Conservation (phyloP, 2,329 filamentous ascomycete genomes). For the Diaporthe sp. region DNA sequence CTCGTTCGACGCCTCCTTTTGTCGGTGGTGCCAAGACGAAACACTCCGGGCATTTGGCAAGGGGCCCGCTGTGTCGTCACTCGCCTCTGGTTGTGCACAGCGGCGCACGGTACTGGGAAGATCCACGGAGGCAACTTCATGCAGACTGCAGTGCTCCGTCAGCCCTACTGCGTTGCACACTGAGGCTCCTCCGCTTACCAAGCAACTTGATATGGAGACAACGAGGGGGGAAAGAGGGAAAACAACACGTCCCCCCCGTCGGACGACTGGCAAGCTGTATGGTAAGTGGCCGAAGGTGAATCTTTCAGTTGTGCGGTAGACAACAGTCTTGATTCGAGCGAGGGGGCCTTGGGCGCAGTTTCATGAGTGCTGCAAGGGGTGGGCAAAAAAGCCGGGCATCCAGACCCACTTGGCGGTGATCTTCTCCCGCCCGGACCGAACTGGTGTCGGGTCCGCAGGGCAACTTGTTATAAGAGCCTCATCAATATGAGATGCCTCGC, state of each 20-base stretch:
- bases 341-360: slow-evolving; percentile 6
- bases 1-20: slow-evolving; percentile 26
- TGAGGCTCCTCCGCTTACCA: slow-evolving; percentile 2
- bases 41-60: slow-evolving; percentile 2
- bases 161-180: slow-evolving; percentile 6
- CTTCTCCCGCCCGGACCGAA: slow-evolving; percentile 26
- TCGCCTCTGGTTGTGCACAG: slow-evolving; percentile 13
- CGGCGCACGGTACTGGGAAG: slow-evolving; percentile 21
- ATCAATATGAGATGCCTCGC: slow-evolving; percentile 31
- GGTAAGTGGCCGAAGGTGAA: not conserved
- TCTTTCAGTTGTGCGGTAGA: not conserved
- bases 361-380: slow-evolving; percentile 31
- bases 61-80: slow-evolving; percentile 29
- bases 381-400: not conserved
- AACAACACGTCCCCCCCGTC: not conserved
- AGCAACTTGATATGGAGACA: slow-evolving; percentile 4
- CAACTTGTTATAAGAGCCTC: slow-evolving; percentile 28
- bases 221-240: not conserved
- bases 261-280: not conserved
- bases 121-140: slow-evolving; percentile 24
- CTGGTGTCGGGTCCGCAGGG: slow-evolving; percentile 19
- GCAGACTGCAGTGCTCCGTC: slow-evolving; percentile 25
- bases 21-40: slow-evolving; percentile 28
- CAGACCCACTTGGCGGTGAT: slow-evolving; percentile 31
- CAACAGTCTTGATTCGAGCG: not conserved